phyloP scores from a whole-genome alignment of 2,329 filamentous ascomycete species.

The Trichophyton verrucosum region DNA sequence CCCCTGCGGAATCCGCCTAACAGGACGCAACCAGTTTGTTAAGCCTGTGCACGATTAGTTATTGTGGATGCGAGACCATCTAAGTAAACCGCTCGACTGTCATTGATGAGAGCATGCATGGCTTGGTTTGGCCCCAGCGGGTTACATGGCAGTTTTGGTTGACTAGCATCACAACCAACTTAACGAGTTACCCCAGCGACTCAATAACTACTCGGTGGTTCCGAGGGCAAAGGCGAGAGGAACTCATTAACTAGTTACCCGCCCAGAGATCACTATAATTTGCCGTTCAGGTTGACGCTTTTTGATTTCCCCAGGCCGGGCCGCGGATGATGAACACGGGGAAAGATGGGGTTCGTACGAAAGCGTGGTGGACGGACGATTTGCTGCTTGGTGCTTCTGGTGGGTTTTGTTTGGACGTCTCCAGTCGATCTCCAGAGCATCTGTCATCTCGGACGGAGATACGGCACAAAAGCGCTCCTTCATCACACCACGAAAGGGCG shows the following conservation, averaged over 20 bases:
- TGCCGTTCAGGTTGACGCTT: neutral
- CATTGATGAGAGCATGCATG: neutral
- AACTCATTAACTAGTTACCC: neutral
- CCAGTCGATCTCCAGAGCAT: neutral
- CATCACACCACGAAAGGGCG: neutral
- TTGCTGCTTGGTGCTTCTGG: neutral
- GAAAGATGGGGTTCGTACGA: neutral
- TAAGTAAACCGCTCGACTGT: neutral
- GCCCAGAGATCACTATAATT: neutral
- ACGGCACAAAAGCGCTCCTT: neutral
- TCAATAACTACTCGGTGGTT: neutral
- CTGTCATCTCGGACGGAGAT: neutral
- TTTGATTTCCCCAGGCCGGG: neutral
- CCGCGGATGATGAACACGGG: neutral
- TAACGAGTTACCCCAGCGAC: too few species aligned
- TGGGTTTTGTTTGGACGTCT: neutral
- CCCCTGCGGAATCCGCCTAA: neutral
- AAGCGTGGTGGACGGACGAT: neutral
- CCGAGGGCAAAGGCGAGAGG: neutral
- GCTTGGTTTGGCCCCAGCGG: neutral
- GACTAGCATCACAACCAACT: too few species aligned
- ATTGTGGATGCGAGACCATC: neutral
- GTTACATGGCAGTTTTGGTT: too few species aligned
- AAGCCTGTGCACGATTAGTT: neutral
- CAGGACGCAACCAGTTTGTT: neutral